These are phyloP conservation scores for Heritiera fomes DNA, from an alignment of 345 rosid species.

Conservation along the genomic window DNA sequence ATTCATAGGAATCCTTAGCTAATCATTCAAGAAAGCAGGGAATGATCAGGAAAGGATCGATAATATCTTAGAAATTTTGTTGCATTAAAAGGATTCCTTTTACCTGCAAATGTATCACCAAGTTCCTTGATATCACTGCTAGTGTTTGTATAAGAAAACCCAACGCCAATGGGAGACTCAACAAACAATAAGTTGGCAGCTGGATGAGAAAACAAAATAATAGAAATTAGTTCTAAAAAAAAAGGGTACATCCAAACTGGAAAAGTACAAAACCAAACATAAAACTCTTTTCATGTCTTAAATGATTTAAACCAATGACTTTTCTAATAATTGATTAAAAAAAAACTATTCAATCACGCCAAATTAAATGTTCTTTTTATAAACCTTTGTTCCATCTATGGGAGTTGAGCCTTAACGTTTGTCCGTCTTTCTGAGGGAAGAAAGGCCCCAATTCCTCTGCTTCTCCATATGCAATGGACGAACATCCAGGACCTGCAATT, in stretches of 20 bases:
- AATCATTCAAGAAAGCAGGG: not conserved
- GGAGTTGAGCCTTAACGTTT: slow-evolving; percentile 54
- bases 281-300: too few relatives aligned
- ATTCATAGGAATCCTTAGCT: slow-evolving; percentile 58
- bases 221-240: not conserved
- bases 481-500: slow-evolving; percentile 76
- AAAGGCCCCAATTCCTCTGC: slow-evolving; percentile 86
- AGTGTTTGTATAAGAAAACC: slow-evolving; percentile 62
- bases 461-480: slow-evolving; percentile 73
- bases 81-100: not conserved
- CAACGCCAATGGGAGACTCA: slow-evolving; percentile 72
- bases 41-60: not conserved
- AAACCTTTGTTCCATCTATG: slow-evolving; percentile 73
- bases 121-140: slow-evolving; percentile 44
- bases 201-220: slow-evolving; percentile 17
- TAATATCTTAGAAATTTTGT: not conserved
- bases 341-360: too few relatives aligned
- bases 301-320: too few relatives aligned
- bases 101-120: slow-evolving; percentile 61
- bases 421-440: slow-evolving; percentile 54
- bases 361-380: not conserved
- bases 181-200: slow-evolving; percentile 66
- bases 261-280: too few relatives aligned
- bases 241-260: too few relatives aligned
- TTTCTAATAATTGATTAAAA: too few relatives aligned